These are phyloP conservation scores for Cyclostephanos invisitatus DNA, from an alignment of 108 stramenopile species.

Conservation along the genomic window DNA sequence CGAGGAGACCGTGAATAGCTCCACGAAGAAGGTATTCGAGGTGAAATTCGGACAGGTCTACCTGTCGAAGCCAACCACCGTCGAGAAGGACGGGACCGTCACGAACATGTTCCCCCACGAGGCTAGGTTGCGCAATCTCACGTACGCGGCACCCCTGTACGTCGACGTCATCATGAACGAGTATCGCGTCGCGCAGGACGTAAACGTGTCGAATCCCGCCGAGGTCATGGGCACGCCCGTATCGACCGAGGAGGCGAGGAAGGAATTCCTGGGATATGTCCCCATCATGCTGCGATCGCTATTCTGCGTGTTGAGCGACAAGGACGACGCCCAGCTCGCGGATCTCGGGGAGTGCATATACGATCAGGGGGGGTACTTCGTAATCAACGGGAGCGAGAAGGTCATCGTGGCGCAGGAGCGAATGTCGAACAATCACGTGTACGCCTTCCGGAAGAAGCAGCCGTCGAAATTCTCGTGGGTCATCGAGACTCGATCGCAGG, in stretches of 20 bases:
- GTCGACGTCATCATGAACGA: constrained; percentile 89
- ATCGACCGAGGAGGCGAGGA: constrained; percentile 77
- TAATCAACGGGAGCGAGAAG: constrained; percentile 99
- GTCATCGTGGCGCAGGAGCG: constrained; percentile 99
- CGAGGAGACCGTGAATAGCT: constrained; percentile 54
- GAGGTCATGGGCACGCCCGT: constrained; percentile 81
- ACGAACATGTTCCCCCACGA: constrained; percentile 98
- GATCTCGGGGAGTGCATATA: constrained; percentile 99
- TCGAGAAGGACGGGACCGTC: constrained; percentile 90
- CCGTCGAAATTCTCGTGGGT: constrained; percentile 96
- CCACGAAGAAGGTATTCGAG: constrained; percentile 79
- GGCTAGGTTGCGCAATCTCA: constrained; percentile 95
- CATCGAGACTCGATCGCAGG: constrained; percentile 93
- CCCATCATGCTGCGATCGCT: constrained; percentile 97
- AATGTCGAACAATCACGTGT: constrained; percentile 98
- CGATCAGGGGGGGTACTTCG: constrained; percentile 99
- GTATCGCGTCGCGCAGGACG: constrained; percentile 73
- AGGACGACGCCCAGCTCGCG: constrained; percentile 92
- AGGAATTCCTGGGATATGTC: constrained; percentile 95
- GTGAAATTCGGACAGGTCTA: constrained; percentile 97
- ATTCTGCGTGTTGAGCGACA: constrained; percentile 94
- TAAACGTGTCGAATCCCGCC: constrained; percentile 75
- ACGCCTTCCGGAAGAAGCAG: constrained; percentile 97
- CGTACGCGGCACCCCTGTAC: constrained; percentile 95
- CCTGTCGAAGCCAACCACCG: constrained; percentile 87